phyloP scores from a whole-genome alignment of 139 green algal genomes.

The Coelastrella sp. region DNA sequence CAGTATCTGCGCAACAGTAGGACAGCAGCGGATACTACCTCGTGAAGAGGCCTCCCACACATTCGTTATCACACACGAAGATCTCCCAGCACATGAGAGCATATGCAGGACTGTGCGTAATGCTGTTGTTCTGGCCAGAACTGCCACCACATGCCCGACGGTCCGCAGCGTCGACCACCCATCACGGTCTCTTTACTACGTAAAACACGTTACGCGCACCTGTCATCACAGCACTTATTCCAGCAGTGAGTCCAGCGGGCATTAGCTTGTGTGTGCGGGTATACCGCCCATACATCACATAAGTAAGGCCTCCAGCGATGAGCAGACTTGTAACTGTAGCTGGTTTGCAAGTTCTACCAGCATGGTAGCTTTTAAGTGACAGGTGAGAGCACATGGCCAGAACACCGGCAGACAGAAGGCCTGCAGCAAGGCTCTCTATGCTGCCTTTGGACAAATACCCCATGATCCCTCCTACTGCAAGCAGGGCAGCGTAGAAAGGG shows the following conservation, averaged over 20 bases:
- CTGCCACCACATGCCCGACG: no score
- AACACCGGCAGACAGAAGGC: constrained; percentile 1
- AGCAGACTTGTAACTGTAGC: constrained; percentile 25
- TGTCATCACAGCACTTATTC: constrained; percentile 34
- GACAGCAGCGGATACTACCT: no score
- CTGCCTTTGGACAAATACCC: constrained; percentile 22
- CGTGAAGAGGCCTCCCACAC: no score
- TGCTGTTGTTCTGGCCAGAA: no score
- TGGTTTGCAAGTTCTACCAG: constrained; percentile 22
- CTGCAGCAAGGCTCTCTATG: constrained; percentile 16
- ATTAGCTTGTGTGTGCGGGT: constrained; percentile 1
- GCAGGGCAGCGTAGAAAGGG: constrained; percentile 11
- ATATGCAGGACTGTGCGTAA: no score
- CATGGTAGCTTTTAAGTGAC: neutral
- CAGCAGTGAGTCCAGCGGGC: constrained; percentile 29
- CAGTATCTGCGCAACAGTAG: no score
- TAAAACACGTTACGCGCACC: neutral
- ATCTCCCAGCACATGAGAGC: no score
- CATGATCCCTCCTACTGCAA: constrained; percentile 19
- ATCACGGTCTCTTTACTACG: neutral
- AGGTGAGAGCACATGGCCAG: neutral
- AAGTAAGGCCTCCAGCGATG: constrained; percentile 18
- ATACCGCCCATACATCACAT: constrained; percentile 32
- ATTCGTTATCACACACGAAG: no score
- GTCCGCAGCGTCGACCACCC: no score